Percentiles rank a stretch among this genome's conserved stretches.
These are phyloP conservation scores for Striga hermonthica DNA, from an alignment of 305 asterid genomes.

Conservation along the genomic window DNA sequence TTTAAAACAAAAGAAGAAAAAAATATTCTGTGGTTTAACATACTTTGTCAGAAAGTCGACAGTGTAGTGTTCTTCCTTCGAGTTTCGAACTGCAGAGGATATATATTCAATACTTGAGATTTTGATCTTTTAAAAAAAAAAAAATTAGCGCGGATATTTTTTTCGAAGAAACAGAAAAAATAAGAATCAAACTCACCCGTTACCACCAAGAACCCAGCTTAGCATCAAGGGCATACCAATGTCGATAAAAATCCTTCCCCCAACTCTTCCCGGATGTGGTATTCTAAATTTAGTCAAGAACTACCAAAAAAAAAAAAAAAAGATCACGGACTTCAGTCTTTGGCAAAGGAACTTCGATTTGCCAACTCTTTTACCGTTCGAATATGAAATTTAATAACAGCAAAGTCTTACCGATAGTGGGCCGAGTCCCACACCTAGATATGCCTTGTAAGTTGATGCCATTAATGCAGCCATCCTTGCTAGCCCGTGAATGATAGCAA, in stretches of 20 bases:
- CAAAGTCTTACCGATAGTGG: conserved; percentile 67
- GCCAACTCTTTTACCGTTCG: conserved; percentile 15
- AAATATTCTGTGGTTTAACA: conserved; percentile 29
- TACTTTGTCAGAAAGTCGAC: conserved; percentile 92
- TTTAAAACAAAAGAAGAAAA: neutral
- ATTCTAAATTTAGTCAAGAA: conserved; percentile 75
- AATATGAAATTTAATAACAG: neutral
- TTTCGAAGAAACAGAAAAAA: neutral
- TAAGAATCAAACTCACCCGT: conserved; percentile 52
- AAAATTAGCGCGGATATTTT: neutral
- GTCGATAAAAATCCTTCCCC: conserved; percentile 82
- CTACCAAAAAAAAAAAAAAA: conserved; percentile 41
- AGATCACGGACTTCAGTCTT: neutral
- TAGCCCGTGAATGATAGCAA: conserved; percentile 84
- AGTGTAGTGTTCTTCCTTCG: conserved; percentile 75
- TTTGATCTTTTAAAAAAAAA: too few species aligned
- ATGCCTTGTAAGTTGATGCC: conserved; percentile 93
- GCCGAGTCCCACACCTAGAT: conserved; percentile 92
- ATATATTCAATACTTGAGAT: neutral
- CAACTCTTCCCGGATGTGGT: conserved; percentile 97
- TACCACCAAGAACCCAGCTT: conserved; percentile 97
- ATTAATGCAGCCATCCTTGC: conserved; percentile 98
- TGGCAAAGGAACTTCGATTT: neutral
- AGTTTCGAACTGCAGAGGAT: conserved; percentile 62
- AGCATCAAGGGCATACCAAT: conserved; percentile 85